Percentiles rank a stretch among this genome's conserved stretches.
These are phyloP conservation scores for Rhynchosporium graminicola DNA, from an alignment of 2,329 filamentous ascomycete species.

Conservation along the genomic window DNA sequence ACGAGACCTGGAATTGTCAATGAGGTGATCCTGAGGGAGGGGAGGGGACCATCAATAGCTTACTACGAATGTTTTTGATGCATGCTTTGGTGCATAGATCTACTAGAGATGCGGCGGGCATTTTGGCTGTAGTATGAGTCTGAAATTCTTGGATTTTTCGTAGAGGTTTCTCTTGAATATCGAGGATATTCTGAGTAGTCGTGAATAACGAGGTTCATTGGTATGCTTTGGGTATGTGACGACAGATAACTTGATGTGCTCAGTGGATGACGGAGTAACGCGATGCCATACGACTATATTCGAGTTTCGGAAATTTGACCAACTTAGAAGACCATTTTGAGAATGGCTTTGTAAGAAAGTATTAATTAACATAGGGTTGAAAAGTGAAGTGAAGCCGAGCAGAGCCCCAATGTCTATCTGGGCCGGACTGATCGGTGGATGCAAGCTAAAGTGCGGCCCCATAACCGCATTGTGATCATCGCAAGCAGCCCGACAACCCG, in stretches of 20 bases:
- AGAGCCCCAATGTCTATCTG: neutral
- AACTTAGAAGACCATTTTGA: neutral
- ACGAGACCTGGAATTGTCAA: slow-evolving; percentile 51
- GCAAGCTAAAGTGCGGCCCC: slow-evolving; percentile 10
- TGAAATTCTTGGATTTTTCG: neutral
- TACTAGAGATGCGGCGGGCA: slow-evolving; percentile 53
- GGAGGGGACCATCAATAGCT: neutral
- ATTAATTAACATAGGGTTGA: neutral
- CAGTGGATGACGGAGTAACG: neutral
- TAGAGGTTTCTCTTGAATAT: neutral
- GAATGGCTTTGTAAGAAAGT: neutral
- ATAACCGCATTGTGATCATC: neutral
- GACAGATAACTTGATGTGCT: neutral
- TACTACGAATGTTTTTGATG: slow-evolving; percentile 52
- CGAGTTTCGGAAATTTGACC: neutral
- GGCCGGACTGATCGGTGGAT: neutral
- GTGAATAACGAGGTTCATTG: neutral
- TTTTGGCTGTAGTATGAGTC: slow-evolving; percentile 28
- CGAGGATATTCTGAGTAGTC: neutral
- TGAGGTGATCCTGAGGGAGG: slow-evolving; percentile 7
- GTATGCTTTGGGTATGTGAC: neutral
- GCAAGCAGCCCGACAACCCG: too few species aligned
- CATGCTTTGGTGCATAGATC: slow-evolving; percentile 53
- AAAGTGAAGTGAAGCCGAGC: neutral
- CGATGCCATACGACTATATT: neutral